Base-by-base conservation (phyloP, 1,284 basidiomycete genomes). In the Tetrapyrgos nigripes region DNA sequence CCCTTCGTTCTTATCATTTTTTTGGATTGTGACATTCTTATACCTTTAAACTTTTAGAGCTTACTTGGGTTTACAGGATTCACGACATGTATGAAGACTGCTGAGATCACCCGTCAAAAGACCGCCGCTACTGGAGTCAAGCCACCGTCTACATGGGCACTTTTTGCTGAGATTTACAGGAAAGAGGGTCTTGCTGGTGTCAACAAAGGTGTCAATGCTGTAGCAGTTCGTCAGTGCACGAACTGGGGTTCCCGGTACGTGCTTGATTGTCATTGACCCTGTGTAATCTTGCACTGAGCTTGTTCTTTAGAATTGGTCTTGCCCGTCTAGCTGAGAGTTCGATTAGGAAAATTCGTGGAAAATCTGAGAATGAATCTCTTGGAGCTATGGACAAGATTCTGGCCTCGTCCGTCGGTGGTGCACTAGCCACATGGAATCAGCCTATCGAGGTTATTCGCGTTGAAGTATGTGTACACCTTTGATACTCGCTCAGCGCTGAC, bases 191-290 rank as follows among this genome's bases (percentile, higher is more conserved):
- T 99, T 73, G 86, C 87, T 54, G 97, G 97, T 58, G 96, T 99
- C 71, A 99, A 99, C 87, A 99, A 98, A 83, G 97, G 97, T 77
- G 97, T 99, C 62, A 98, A 99, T 70, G 97, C 97, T 24, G 97
- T 99, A 50, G 97, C 96, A 52, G 83, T 98, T 50, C 89, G 97
- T 53, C 97, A 98, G 77, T 96, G 94, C 75, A 99, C 97, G 52
- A 99, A 99, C 82, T 99, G 97, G 97, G 97, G 97, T 64, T 96
- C 94, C 64, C 91, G 96, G 90, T 94, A 64, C 62, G 87, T 58
- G 11, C 62, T 46, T 45, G 19, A 24, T 13, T 13, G 27, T 29
- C 14, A 1, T 33, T 26, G 14, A 53, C 4, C 40, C 28, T n/a
- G 28, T 17, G 0, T 28, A 28, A 47, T 10, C 13, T n/a, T 19